These are phyloP conservation scores for Populus hybrid DNA, from an alignment of 441 rosid species.

Conservation along the genomic window DNA sequence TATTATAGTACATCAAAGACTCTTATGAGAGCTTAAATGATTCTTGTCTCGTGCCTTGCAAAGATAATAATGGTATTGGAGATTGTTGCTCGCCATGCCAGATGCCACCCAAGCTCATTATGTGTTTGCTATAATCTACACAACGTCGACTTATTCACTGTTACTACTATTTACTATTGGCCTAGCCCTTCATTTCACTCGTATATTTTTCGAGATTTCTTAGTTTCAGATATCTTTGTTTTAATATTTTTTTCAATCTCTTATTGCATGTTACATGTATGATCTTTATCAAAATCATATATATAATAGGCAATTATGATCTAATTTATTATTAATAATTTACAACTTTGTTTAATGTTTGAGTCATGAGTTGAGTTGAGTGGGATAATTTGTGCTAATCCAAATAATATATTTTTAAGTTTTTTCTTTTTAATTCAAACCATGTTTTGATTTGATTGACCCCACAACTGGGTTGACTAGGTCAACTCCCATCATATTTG, in stretches of 20 bases:
- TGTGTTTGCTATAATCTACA: background rate
- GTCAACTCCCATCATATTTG: background rate
- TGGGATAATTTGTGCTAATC: rapidly evolving
- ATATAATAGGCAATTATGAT: too few relatives aligned
- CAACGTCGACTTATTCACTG: background rate
- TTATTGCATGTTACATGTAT: too few relatives aligned
- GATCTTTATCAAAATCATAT: too few relatives aligned
- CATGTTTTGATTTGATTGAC: background rate
- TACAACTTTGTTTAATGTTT: too few relatives aligned
- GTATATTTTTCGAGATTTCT: too few relatives aligned
- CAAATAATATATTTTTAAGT: background rate
- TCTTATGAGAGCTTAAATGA: background rate
- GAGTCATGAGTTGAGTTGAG: background rate
- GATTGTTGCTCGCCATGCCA: background rate
- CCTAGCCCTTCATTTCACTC: too few relatives aligned
- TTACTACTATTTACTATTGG: background rate
- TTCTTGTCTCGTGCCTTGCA: background rate
- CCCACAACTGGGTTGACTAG: rapidly evolving
- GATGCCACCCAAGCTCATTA: background rate
- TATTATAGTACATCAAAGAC: background rate
- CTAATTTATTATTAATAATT: too few relatives aligned
- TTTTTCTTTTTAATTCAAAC: background rate
- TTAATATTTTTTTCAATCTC: too few relatives aligned
- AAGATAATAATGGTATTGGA: background rate
- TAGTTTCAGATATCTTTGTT: too few relatives aligned